A percentile compares a stretch with the other conserved stretches of the same genome.
phyloP scores from a whole-genome alignment of 768 basidiomycete genomes.

The Phaffia tasmanica region DNA sequence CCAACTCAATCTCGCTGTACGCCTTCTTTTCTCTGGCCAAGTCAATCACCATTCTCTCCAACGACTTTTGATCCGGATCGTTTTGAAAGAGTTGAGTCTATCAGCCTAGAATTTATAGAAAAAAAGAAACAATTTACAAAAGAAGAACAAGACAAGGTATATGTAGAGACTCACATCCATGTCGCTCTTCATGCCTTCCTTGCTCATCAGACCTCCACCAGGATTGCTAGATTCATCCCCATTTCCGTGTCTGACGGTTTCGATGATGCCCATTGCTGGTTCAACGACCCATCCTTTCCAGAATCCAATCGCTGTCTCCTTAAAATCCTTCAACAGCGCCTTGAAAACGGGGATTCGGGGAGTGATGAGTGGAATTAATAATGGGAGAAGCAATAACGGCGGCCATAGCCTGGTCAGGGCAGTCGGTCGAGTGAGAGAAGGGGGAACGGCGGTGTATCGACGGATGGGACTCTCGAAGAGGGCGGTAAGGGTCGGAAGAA shows the following conservation, averaged over 20 bases:
- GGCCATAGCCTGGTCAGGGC: constrained; percentile 68
- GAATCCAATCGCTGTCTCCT: constrained; percentile 61
- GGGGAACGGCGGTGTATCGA: constrained; percentile 25
- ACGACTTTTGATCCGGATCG: constrained; percentile 46
- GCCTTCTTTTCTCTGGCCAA: constrained; percentile 70
- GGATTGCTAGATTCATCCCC: not conserved
- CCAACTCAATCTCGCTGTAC: constrained; percentile 55
- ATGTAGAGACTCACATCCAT: constrained; percentile 49
- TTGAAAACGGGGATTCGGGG: constrained; percentile 53
- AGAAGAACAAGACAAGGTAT: not conserved
- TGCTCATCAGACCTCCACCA: constrained; percentile 64
- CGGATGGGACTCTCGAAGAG: constrained; percentile 25
- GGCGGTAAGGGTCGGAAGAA: constrained; percentile 23
- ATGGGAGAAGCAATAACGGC: constrained; percentile 62
- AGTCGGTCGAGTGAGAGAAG: constrained; percentile 54
- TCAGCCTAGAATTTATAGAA: not conserved
- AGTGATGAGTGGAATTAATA: constrained; percentile 47
- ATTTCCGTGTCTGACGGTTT: constrained; percentile 64
- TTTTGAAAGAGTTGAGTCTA: not conserved
- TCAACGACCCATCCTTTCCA: constrained; percentile 73
- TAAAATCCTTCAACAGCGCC: constrained; percentile 50
- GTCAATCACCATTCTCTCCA: constrained; percentile 83
- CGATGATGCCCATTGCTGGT: constrained; percentile 67
- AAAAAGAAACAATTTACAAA: not conserved
- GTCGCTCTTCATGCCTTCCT: constrained; percentile 74